A percentile compares a stretch with the other conserved stretches of the same genome.
Evolutionary conservation across 2,329 filamentous ascomycete species (phyloP).

Genomic region (Talaromyces atroroseus): DNA sequence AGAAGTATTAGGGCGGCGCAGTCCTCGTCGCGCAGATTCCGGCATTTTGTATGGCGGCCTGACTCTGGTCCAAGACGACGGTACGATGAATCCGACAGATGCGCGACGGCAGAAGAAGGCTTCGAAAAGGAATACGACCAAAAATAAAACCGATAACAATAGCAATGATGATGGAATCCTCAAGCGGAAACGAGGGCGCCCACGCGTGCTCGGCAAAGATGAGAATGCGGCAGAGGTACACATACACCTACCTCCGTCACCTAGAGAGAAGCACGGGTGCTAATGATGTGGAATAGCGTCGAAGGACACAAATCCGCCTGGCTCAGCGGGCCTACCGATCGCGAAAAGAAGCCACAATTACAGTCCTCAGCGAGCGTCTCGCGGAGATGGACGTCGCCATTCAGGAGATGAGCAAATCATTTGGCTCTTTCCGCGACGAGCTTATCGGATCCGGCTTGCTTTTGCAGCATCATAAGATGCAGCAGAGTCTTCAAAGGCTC

Average conservation of each 20-base stretch:
- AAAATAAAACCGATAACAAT: neutral
- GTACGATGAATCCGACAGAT: neutral
- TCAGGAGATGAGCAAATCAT: constrained; percentile 67
- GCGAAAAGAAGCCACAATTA: constrained; percentile 76
- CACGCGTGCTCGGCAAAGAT: constrained; percentile 69
- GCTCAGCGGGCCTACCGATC: constrained; percentile 80
- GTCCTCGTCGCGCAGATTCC: neutral
- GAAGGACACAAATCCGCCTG: constrained; percentile 78
- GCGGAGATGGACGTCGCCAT: constrained; percentile 62
- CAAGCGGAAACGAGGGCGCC: constrained; percentile 61
- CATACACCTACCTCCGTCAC: constrained; percentile 35
- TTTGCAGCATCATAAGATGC: constrained; percentile 52
- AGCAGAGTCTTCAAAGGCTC: constrained; percentile 51
- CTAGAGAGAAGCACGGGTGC: neutral
- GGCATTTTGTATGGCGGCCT: constrained; percentile 8
- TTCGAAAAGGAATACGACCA: neutral
- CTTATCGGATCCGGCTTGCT: constrained; percentile 55
- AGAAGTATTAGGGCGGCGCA: neutral
- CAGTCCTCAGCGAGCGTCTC: constrained; percentile 65
- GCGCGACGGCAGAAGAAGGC: neutral
- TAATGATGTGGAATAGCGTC: constrained; percentile 49
- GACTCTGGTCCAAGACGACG: neutral
- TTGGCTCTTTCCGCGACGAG: constrained; percentile 61
- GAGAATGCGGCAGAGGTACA: constrained; percentile 69
- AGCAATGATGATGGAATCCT: neutral